A percentile compares a stretch with the other conserved stretches of the same genome.
phyloP scores from a whole-genome alignment of 2,329 filamentous ascomycete species.

The Stagonosporopsis chrysanthemi region DNA sequence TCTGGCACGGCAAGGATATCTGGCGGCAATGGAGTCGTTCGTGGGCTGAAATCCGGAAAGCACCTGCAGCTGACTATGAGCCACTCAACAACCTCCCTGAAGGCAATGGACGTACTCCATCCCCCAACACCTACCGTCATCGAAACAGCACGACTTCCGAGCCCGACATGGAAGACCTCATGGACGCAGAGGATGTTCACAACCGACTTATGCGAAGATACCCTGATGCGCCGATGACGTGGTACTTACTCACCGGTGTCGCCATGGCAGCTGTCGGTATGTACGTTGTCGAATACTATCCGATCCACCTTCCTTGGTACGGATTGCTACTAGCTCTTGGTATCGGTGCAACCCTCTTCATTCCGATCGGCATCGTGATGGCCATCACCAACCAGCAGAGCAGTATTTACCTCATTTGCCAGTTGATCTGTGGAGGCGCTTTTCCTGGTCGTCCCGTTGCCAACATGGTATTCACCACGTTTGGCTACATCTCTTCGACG shows the following conservation, averaged over 20 bases:
- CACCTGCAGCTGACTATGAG: conserved; percentile 42
- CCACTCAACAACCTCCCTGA: conserved; percentile 36
- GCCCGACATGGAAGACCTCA: conserved; percentile 59
- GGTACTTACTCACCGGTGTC: conserved; percentile 80
- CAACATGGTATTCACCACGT: conserved; percentile 93
- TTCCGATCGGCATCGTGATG: conserved; percentile 92
- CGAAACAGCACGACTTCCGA: conserved; percentile 44
- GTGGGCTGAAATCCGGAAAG: conserved; percentile 65
- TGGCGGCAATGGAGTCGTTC: conserved; percentile 77
- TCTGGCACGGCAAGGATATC: conserved; percentile 87
- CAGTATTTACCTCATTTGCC: conserved; percentile 85
- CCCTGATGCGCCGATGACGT: conserved; percentile 79
- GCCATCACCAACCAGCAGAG: conserved; percentile 90
- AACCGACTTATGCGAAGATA: conserved; percentile 84
- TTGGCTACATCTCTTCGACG: conserved; percentile 86
- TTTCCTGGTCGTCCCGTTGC: conserved; percentile 87
- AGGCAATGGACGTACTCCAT: conserved; percentile 46
- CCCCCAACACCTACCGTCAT: conserved; percentile 26
- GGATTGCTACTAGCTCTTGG: conserved; percentile 79
- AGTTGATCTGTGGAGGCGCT: conserved; percentile 80
- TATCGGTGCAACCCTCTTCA: conserved; percentile 83
- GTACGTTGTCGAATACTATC: conserved; percentile 81
- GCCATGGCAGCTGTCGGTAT: conserved; percentile 81
- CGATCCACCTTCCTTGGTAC: conserved; percentile 85
- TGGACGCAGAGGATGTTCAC: conserved; percentile 81